phyloP scores from a whole-genome alignment of 805 yeast genomes.

The Candida krabiensis region DNA sequence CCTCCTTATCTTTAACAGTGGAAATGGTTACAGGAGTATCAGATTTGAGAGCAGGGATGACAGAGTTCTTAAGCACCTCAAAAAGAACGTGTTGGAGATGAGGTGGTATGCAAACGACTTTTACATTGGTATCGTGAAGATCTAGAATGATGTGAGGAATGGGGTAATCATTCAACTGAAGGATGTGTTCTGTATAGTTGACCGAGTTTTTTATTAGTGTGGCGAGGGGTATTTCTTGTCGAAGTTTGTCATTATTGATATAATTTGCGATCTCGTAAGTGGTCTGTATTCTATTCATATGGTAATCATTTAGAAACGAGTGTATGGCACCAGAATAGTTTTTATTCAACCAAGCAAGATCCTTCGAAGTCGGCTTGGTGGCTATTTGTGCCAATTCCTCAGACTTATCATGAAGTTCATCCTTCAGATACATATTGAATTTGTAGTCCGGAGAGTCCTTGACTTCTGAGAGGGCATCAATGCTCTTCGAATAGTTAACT shows the following conservation, averaged over 20 bases:
- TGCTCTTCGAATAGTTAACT: slow-evolving; percentile 8
- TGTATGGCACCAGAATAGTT: slow-evolving; percentile 22
- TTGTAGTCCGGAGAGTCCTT: slow-evolving; percentile 9
- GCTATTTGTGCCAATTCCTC: slow-evolving; percentile 21
- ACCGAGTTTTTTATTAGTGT: slow-evolving; percentile 18
- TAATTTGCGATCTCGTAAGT: slow-evolving; percentile 27
- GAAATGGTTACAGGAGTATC: slow-evolving; percentile 19
- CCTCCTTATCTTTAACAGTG: slow-evolving; percentile 5
- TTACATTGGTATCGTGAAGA: slow-evolving; percentile 1
- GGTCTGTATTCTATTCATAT: slow-evolving; percentile 24
- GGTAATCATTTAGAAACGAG: slow-evolving; percentile 24
- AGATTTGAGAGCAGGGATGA: slow-evolving; percentile 27
- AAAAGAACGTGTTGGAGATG: slow-evolving; percentile 32
- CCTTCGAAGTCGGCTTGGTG: slow-evolving; percentile 11
- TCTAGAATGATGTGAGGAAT: slow-evolving; percentile 23
- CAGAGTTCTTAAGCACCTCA: slow-evolving; percentile 32
- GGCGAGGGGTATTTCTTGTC: slow-evolving; percentile 12
- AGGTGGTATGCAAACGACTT: slow-evolving; percentile 27
- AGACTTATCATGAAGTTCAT: slow-evolving; percentile 17
- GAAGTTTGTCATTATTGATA: slow-evolving; percentile 16
- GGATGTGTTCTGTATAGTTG: slow-evolving; percentile 22
- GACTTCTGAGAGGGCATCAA: slow-evolving; percentile 3
- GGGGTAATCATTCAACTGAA: slow-evolving; percentile 31
- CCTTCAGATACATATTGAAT: slow-evolving; percentile 14
- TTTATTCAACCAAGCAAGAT: slow-evolving; percentile 19